Conservation (phyloP, 345 rosid genomes). For the Jatropha curcas region DNA sequence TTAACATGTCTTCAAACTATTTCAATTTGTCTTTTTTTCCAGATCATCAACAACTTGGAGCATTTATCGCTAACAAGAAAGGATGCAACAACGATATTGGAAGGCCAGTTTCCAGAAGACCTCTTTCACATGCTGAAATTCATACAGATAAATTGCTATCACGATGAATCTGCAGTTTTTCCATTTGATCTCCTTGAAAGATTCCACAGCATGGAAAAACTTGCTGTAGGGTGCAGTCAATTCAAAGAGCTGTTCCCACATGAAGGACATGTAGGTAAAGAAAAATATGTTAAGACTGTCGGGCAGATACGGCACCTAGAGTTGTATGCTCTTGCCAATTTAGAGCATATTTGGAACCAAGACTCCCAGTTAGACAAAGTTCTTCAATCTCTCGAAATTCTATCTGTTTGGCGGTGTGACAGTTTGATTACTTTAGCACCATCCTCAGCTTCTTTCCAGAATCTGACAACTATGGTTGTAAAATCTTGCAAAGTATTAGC, state of each 20-base stretch:
- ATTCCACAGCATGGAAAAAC: constrained; percentile 19
- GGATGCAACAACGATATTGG: background rate
- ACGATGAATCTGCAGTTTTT: background rate
- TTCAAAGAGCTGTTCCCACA: constrained; percentile 13
- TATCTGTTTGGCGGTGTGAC: constrained; percentile 3
- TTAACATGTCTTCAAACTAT: background rate
- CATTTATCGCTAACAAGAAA: background rate
- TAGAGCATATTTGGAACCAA: constrained; percentile 10
- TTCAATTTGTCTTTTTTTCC: no score
- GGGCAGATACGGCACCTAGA: background rate
- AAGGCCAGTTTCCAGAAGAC: background rate
- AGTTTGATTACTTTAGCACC: constrained; percentile 18
- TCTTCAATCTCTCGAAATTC: constrained; percentile 11
- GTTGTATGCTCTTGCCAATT: background rate
- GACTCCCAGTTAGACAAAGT: background rate
- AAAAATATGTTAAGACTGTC: background rate
- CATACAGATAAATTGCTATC: no score
- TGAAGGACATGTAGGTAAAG: background rate
- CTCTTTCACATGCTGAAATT: no score
- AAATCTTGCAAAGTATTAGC: constrained; percentile 6
- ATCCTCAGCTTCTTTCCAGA: constrained; percentile 11
- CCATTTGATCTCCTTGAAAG: background rate
- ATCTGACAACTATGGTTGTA: constrained; percentile 12
- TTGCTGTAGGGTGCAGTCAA: background rate
- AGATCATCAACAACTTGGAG: constrained; percentile 20